Evolutionary conservation across 2,329 filamentous ascomycete genomes (phyloP).

Genomic region (Colletotrichum tropicicola): DNA sequence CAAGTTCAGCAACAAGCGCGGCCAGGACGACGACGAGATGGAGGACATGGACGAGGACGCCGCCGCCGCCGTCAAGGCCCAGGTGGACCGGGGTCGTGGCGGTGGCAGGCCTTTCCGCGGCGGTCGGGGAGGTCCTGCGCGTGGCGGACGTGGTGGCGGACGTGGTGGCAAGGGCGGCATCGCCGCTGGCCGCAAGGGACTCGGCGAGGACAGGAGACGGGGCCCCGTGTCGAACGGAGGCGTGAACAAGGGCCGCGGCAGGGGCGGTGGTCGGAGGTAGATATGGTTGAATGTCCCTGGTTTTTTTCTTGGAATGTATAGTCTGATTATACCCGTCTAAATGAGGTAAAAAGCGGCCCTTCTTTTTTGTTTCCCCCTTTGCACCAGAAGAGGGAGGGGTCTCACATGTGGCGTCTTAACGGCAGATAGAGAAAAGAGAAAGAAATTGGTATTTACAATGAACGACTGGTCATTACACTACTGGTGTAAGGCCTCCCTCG

Average conservation of each 20-base stretch:
- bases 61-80: slow-evolving; percentile 61
- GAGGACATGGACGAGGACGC: slow-evolving; percentile 64
- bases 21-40: slow-evolving; percentile 56
- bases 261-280: slow-evolving; percentile 29
- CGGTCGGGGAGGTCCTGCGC: slow-evolving; percentile 38
- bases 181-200: slow-evolving; percentile 54
- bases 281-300: not conserved
- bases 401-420: slow-evolving; percentile 20
- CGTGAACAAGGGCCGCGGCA: slow-evolving; percentile 26
- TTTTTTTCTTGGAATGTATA: slow-evolving; percentile 21
- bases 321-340: slow-evolving; percentile 32
- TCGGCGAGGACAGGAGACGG: slow-evolving; percentile 60
- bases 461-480: not conserved
- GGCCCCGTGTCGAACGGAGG: slow-evolving; percentile 32
- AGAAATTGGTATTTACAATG: slow-evolving; percentile 24
- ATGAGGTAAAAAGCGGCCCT: slow-evolving; percentile 27
- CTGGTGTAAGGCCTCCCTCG: not conserved
- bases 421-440: slow-evolving; percentile 23
- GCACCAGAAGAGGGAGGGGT: slow-evolving; percentile 2
- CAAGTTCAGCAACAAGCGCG: slow-evolving; percentile 74
- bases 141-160: slow-evolving; percentile 44
- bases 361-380: not conserved
- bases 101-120: slow-evolving; percentile 39
- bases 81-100: slow-evolving; percentile 46
- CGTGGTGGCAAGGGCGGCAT: slow-evolving; percentile 58